Evolutionary conservation across 169 alveolate genomes (phyloP).

Genomic region (Cyclospora cayetanensis): DNA sequence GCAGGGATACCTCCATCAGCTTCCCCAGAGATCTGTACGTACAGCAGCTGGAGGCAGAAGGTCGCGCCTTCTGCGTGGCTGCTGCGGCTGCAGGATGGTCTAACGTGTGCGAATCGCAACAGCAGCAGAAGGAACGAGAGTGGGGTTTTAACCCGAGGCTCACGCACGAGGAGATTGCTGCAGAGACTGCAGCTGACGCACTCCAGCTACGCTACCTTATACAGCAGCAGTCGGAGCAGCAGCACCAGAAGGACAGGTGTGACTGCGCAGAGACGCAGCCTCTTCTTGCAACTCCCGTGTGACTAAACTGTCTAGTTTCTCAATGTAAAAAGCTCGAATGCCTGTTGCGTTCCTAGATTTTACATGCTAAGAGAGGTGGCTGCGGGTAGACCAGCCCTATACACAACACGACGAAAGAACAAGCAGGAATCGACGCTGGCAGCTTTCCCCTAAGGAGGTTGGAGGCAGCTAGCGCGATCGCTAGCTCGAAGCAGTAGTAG

Average conservation of each 20-base stretch:
- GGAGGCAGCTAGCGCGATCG: too few species aligned
- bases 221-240: conserved; percentile 40
- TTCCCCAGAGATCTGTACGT: conserved; percentile 62
- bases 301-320: too few species aligned
- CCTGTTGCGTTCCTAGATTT: too few species aligned
- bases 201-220: not conserved
- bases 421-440: too few species aligned
- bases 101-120: not conserved
- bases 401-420: too few species aligned
- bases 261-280: not conserved
- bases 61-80: conserved; percentile 56
- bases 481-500: too few species aligned
- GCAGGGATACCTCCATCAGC: conserved; percentile 56
- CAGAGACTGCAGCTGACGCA: conserved; percentile 27
- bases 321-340: too few species aligned
- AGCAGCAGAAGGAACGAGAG: conserved; percentile 10
- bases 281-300: conserved; percentile 13
- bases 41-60: conserved; percentile 60
- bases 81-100: conserved; percentile 60
- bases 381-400: too few species aligned
- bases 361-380: too few species aligned
- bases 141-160: conserved; percentile 47
- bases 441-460: too few species aligned
- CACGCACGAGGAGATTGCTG: conserved; percentile 40
- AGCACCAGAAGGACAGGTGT: conserved; percentile 20